Evolutionary conservation across 345 rosid genomes (phyloP).

Genomic region (Euphorbia tirucalli): DNA sequence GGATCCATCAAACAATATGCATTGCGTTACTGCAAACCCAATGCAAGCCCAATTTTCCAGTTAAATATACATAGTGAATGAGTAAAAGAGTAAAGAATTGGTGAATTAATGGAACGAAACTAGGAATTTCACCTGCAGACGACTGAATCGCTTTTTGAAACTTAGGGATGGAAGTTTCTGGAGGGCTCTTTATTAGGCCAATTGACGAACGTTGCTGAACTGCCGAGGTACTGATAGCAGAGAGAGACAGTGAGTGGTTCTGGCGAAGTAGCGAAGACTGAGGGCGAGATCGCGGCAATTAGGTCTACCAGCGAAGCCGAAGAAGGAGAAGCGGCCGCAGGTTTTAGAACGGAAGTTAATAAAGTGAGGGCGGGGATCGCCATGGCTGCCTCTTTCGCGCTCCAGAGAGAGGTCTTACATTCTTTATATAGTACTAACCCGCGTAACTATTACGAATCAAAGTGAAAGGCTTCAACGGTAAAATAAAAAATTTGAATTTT

Average conservation of each 20-base stretch:
- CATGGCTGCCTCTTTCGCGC: slow-evolving; percentile 36
- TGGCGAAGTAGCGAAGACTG: slow-evolving; percentile 35
- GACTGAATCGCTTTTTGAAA: slow-evolving; percentile 94
- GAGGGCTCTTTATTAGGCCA: slow-evolving; percentile 25
- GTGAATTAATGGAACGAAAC: background rate
- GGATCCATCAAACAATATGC: slow-evolving; percentile 32
- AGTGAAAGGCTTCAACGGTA: too few relatives aligned
- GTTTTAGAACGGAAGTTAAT: slow-evolving; percentile 63
- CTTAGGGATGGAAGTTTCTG: slow-evolving; percentile 46
- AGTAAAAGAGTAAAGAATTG: too few relatives aligned
- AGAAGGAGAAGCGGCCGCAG: slow-evolving; percentile 33
- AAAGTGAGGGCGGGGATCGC: slow-evolving; percentile 64
- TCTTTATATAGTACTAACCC: too few relatives aligned
- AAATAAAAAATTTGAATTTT: too few relatives aligned
- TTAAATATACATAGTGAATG: background rate
- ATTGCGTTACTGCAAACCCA: slow-evolving; percentile 95
- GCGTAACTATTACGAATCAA: too few relatives aligned
- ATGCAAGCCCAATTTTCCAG: slow-evolving; percentile 98
- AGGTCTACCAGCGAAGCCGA: slow-evolving; percentile 25
- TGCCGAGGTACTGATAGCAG: slow-evolving; percentile 26
- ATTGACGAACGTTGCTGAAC: slow-evolving; percentile 41
- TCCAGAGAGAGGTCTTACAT: too few relatives aligned
- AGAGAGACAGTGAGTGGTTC: too few relatives aligned
- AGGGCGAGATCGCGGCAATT: slow-evolving; percentile 25
- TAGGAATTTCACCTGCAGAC: slow-evolving; percentile 56